These are phyloP conservation scores for Tagetes patula DNA, from an alignment of 129 eudicot genomes.

Conservation along the genomic window DNA sequence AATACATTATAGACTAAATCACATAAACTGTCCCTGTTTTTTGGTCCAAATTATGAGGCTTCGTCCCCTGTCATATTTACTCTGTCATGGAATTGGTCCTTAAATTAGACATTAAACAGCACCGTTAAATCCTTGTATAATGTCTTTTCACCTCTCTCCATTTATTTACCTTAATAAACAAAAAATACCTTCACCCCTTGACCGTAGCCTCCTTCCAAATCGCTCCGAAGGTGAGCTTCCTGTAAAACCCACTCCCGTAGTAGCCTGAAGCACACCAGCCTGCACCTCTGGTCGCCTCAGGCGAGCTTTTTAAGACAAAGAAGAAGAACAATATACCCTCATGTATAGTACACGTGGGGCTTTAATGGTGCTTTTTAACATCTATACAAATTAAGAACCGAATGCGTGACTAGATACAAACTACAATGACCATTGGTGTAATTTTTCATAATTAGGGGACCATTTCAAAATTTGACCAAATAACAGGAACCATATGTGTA, in stretches of 20 bases:
- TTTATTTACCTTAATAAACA: too few species aligned
- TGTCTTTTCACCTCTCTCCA: too few species aligned
- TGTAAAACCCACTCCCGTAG: too few species aligned
- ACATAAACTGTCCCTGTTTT: background rate
- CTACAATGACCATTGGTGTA: background rate
- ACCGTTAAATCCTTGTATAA: too few species aligned
- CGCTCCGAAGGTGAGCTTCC: too few species aligned
- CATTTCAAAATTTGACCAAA: background rate
- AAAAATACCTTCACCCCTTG: too few species aligned
- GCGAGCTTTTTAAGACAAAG: background rate
- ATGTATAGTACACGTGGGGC: background rate
- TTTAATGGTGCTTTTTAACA: background rate
- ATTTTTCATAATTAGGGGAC: background rate
- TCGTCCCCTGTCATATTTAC: too few species aligned
- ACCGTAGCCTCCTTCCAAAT: too few species aligned
- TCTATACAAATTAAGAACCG: background rate
- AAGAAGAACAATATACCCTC: background rate
- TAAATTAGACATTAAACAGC: background rate
- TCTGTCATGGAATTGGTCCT: background rate
- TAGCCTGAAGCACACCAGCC: too few species aligned
- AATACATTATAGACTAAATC: background rate
- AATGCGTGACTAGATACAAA: background rate
- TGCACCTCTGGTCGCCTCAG: too few species aligned
- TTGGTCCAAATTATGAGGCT: too few species aligned
- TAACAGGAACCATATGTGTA: background rate